phyloP scores from a whole-genome alignment of 1,284 basidiomycete genomes.

The Butyriboletus regius region DNA sequence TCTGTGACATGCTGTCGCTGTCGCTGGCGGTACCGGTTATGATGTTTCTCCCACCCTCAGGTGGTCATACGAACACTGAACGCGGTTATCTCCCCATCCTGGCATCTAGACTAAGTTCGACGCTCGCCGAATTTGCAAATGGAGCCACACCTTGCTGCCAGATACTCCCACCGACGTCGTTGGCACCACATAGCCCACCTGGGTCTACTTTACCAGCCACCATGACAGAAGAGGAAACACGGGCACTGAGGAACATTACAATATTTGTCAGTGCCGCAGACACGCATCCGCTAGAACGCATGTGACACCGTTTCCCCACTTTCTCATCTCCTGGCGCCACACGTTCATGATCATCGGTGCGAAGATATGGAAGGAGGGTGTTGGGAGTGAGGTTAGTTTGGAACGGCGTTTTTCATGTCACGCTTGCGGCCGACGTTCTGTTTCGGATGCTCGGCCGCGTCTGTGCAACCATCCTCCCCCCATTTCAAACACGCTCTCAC shows the following conservation, averaged over 20 bases:
- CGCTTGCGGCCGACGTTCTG: not conserved
- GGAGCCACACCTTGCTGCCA: conserved; percentile 31
- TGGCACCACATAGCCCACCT: conserved; percentile 32
- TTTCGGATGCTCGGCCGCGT: not conserved
- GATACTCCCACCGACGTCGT: conserved; percentile 6
- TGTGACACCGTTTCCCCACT: conserved; percentile 27
- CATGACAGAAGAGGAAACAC: conserved; percentile 31
- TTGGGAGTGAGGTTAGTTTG: not conserved
- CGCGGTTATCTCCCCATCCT: conserved; percentile 74
- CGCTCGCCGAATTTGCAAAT: conserved; percentile 30
- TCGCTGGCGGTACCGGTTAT: conserved; percentile 15
- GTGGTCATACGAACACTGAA: conserved; percentile 82
- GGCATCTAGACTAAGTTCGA: conserved; percentile 48
- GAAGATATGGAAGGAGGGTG: conserved; percentile 1
- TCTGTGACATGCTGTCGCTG: conserved; percentile 12
- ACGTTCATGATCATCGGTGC: not conserved
- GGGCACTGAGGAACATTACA: conserved; percentile 35
- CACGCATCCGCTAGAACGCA: conserved; percentile 52
- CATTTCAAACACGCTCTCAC: not conserved
- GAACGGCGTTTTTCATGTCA: not conserved
- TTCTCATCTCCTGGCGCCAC: not conserved
- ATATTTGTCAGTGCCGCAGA: conserved; percentile 57
- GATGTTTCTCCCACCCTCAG: conserved; percentile 29
- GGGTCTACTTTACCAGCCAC: conserved; percentile 6
- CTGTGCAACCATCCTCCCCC: not conserved